These are phyloP conservation scores for Cyberlindnera americana DNA, from an alignment of 805 yeast species.

Conservation along the genomic window DNA sequence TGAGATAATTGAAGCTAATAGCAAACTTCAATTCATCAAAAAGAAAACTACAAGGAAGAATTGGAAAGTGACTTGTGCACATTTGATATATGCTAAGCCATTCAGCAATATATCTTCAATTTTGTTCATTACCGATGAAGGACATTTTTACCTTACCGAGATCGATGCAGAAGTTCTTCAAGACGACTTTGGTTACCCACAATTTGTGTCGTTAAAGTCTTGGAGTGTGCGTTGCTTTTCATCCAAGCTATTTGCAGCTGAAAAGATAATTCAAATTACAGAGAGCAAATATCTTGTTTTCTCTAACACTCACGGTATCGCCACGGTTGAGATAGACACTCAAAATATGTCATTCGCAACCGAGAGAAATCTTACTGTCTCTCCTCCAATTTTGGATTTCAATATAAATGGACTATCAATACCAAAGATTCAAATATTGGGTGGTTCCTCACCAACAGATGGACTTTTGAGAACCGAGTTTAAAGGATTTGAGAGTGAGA, in stretches of 20 bases:
- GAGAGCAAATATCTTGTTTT: constrained; percentile 1
- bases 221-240: constrained; percentile 15
- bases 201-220: constrained; percentile 2
- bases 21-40: constrained; percentile 5
- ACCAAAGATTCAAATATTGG: constrained; percentile 25
- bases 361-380: not conserved
- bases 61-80: constrained; percentile 12
- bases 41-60: constrained; percentile 2
- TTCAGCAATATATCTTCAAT: not conserved
- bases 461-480: constrained; percentile 25
- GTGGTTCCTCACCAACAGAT: constrained; percentile 19
- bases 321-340: constrained; percentile 6
- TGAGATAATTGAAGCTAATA: constrained; percentile 1
- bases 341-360: not conserved
- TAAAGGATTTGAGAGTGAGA: constrained; percentile 14
- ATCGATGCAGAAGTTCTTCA: constrained; percentile 4
- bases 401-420: constrained; percentile 18
- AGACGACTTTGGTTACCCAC: constrained; percentile 13
- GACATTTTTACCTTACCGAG: constrained; percentile 6
- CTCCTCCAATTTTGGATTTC: constrained; percentile 24
- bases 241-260: constrained; percentile 1
- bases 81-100: not conserved
- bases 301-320: constrained; percentile 12
- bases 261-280: constrained; percentile 10
- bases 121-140: constrained; percentile 9